Base-by-base conservation (phyloP, 164 flowering plant species). In the Chloranthus sessilifolius region DNA sequence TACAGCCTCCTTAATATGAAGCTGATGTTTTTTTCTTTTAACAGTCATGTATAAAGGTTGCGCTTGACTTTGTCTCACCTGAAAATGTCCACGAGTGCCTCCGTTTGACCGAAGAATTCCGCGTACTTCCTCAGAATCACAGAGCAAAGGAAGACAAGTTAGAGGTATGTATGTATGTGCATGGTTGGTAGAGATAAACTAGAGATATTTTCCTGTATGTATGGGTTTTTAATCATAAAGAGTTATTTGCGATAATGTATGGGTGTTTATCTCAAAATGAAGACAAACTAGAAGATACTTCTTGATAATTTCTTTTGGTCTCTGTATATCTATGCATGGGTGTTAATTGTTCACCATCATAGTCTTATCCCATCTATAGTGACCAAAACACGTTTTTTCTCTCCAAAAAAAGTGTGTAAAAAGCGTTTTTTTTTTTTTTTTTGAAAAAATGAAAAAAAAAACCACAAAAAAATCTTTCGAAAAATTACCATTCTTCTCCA, bases 31-130 rank as follows among this genome's bases (percentile, higher is more conserved):
- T 39, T 19, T 4, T 40, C 20, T 3, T 28, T 29, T 19, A 14
- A 34, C 55, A 64, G 68, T 59, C 68, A 16, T 64, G 68, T n/a
- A 64, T 54, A 19, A 64, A 64, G 47, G 68, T 64, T 16, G 68
- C 68, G 1, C 45, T 59, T 19, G 68, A 64, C 20, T 64, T 64
- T 53, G 68, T 64, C 22, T 64, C 68, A n/a, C 60, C 68, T 27
- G 68, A 64, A 48, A 64, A 59, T 38, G 29, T 64, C 7, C 41
- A 25, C 7, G 60, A 64, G 30, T 64, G 68, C 53, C 23, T 64
- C 31, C 64, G 55, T 6, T 43, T 64, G 45, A 53, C 64, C 5
- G 63, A 64, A 21, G 64, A 64, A 33, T 64, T 64, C 40, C 63
- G 68, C 35, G 1, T n/a, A 6, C 64, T 64, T 48, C 68, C 68